Base-by-base conservation (phyloP, 495 filamentous ascomycete species). In the Trichocladium uniseriatum region DNA sequence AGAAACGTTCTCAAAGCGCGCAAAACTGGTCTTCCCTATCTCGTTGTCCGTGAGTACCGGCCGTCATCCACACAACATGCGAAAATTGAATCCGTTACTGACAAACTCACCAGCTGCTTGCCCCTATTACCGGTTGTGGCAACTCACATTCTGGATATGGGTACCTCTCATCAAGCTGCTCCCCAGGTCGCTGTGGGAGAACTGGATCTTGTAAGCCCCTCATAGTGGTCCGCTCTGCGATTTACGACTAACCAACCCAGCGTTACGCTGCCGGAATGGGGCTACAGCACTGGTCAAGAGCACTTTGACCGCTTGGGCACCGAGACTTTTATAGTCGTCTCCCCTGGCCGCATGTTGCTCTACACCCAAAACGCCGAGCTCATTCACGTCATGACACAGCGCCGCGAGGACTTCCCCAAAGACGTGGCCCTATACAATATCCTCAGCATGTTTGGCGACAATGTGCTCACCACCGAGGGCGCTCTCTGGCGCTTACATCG, bases 381-480 rank as follows among this genome's bases (percentile, higher is more conserved):
- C 11, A 77, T 85, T 45, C 68, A 68, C 45, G 76, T 81, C 57
- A 69, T 88, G 27, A 78, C 77, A 1, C 67, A 70, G 5, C 65
- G 79, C 31, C 73, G 79, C 32, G 80, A 79, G 58, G 77, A 79
- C 40, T 87, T 87, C 55, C 81, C 81, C 20, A 88, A 88, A 58
- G 76, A 81, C 18, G 66, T 75, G 3, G 64, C 77, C 35, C 52
- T 72, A 34, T 86, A 86, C 55, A 55, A 42, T 1, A 61, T 76
- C n/a, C 61, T 87, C 27, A 65, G 72, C 16, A 69, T 85, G 38
- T 87, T 78, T 56, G 83, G 83, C 22, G 61, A 65, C 11, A 87
- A 82, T 57, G 71, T 87, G 4, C 69, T 87, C 20, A 77, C 74
- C 1, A 75, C 80, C 10, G 82, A 86, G 57, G 82, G 80, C 15